A percentile compares a stretch with the other conserved stretches of the same genome.
Conservation (phyloP, 345 rosid genomes). For the Dipteronia dyeriana region DNA sequence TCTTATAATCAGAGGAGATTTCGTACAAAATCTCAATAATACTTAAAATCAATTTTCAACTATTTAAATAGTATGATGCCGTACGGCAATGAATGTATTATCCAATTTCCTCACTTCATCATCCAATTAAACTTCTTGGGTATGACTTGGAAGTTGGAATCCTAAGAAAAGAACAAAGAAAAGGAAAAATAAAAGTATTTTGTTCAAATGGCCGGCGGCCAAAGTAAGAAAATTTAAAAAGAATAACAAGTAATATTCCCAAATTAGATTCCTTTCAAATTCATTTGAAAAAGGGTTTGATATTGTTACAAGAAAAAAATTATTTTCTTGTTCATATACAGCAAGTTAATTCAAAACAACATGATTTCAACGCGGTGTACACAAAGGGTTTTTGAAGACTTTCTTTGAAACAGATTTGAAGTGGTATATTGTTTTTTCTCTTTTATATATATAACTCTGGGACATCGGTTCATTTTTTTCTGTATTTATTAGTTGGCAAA, state of each 20-base stretch:
- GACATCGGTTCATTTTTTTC: not conserved
- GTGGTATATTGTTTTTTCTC: not conserved
- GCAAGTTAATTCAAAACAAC: not conserved
- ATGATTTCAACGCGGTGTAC: conserved; percentile 4
- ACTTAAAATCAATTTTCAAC: not conserved
- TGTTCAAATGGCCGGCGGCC: conserved; percentile 31
- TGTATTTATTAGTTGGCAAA: not conserved
- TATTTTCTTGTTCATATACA: not conserved
- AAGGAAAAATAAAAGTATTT: not conserved
- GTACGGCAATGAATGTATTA: conserved; percentile 9
- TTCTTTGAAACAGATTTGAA: not conserved
- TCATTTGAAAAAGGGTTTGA: not conserved
- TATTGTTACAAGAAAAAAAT: not conserved
- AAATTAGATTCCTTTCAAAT: conserved; percentile 12
- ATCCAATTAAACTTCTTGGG: not conserved
- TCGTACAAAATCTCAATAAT: too few relatives aligned
- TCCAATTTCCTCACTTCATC: not conserved
- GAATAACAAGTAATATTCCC: conserved; percentile 2
- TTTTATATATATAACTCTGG: too few relatives aligned
- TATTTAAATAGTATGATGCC: not conserved
- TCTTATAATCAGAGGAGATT: too few relatives aligned
- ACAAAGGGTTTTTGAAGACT: not conserved
- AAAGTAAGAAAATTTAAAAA: not conserved
- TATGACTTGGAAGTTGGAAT: not conserved
- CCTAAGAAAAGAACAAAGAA: too few relatives aligned